Percentiles rank a stretch among this genome's conserved stretches.
These are phyloP conservation scores for Oryza longistaminata DNA, from an alignment of 176 grass and related monocot species.

Conservation along the genomic window DNA sequence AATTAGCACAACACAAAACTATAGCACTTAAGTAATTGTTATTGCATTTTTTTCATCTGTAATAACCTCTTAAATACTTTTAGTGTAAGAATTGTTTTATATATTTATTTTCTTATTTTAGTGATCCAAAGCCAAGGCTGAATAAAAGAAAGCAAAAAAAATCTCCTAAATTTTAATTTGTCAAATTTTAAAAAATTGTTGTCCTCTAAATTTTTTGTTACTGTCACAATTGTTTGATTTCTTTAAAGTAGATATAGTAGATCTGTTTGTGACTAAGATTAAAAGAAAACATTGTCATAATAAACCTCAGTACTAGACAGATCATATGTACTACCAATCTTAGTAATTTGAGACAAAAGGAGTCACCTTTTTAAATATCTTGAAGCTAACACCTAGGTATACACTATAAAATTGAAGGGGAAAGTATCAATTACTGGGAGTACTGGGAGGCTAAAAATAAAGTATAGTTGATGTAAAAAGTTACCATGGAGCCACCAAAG, in stretches of 20 bases:
- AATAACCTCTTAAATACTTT: too few relatives aligned
- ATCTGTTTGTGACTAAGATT: neutral
- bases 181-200: neutral
- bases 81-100: neutral
- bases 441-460: neutral
- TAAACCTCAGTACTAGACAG: neutral
- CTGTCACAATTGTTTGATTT: neutral
- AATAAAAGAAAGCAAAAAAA: neutral
- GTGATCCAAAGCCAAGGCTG: too few relatives aligned
- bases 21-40: too few relatives aligned
- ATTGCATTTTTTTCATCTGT: too few relatives aligned
- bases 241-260: neutral
- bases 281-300: neutral
- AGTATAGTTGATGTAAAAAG: conserved; percentile 37
- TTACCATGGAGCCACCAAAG: conserved; percentile 69
- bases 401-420: neutral
- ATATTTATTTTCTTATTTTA: neutral
- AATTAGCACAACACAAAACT: too few relatives aligned
- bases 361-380: neutral
- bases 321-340: neutral
- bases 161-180: neutral
- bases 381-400: neutral
- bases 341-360: neutral
- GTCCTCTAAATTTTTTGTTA: neutral
- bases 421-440: neutral